Conservation (phyloP, 805 yeast species). For the Cyberlindnera veronae region DNA sequence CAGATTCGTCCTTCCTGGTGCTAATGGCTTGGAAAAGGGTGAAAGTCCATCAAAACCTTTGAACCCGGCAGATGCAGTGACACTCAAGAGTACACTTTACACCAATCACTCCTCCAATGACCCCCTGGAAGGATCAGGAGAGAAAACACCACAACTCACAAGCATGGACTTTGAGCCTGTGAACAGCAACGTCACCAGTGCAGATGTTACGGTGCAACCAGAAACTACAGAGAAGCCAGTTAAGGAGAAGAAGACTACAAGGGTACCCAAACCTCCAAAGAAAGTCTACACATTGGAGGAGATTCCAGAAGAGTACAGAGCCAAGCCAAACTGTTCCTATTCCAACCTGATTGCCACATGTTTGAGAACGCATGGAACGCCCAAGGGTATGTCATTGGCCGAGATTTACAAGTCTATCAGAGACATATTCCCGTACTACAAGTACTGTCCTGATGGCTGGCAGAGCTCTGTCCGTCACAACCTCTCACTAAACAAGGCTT, state of each 20-base stretch:
- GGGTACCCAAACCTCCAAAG: conserved; percentile 50
- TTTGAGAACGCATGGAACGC: conserved; percentile 60
- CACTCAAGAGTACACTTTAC: conserved; percentile 49
- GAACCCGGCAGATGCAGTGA: conserved; percentile 61
- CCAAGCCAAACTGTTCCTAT: conserved; percentile 80
- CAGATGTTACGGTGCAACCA: conserved; percentile 12
- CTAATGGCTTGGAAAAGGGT: conserved; percentile 38
- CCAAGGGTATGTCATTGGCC: conserved; percentile 72
- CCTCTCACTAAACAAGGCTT: conserved; percentile 79
- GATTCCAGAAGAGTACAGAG: conserved; percentile 82
- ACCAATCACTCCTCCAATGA: conserved; percentile 19
- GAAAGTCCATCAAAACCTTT: conserved; percentile 37
- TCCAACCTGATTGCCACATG: conserved; percentile 80
- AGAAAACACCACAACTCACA: conserved; percentile 17
- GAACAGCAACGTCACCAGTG: conserved; percentile 11
- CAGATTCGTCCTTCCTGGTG: conserved; percentile 77
- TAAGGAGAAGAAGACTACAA: conserved; percentile 46
- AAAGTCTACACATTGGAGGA: conserved; percentile 74
- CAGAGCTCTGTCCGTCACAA: conserved; percentile 92
- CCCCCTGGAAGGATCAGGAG: conserved; percentile 12
- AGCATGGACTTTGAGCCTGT: conserved; percentile 26
- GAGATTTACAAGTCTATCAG: conserved; percentile 87
- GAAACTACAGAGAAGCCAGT: conserved; percentile 26
- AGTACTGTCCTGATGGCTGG: conserved; percentile 97
- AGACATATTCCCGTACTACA: conserved; percentile 85